phyloP scores from a whole-genome alignment of 352 stramenopile species.

The Globisporangium cederbergense region DNA sequence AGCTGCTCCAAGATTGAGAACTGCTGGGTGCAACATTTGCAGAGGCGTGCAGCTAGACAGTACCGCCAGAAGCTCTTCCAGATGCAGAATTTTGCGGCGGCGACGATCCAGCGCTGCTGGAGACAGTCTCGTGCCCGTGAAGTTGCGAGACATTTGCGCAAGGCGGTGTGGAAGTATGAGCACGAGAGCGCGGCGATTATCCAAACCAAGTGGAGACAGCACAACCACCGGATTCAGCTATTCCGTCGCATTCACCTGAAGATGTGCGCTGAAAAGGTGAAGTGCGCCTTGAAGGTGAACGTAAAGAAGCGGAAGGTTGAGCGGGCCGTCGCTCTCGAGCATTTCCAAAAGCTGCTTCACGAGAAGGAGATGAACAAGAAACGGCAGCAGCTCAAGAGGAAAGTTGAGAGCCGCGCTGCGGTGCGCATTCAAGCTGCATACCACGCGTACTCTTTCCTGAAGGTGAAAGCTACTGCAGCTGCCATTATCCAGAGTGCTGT shows the following conservation, averaged over 20 bases:
- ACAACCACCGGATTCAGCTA: background rate
- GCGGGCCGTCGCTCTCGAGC: slow-evolving; percentile 27
- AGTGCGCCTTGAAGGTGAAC: slow-evolving; percentile 19
- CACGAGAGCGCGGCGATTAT: slow-evolving; percentile 10
- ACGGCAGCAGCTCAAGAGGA: slow-evolving; percentile 19
- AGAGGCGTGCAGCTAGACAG: slow-evolving; percentile 28
- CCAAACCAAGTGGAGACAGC: slow-evolving; percentile 14
- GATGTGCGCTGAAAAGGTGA: slow-evolving; percentile 15
- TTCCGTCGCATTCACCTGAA: slow-evolving; percentile 9
- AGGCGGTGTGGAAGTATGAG: slow-evolving; percentile 10
- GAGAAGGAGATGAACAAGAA: slow-evolving; percentile 26
- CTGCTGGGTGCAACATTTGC: slow-evolving; percentile 35
- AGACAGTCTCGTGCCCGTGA: background rate
- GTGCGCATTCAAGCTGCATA: slow-evolving; percentile 16
- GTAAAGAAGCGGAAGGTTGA: slow-evolving; percentile 16
- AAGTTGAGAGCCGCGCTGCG: slow-evolving; percentile 31
- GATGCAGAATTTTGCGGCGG: background rate
- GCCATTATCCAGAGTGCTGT: slow-evolving; percentile 25
- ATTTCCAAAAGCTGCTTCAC: slow-evolving; percentile 33
- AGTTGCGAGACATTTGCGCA: slow-evolving; percentile 5
- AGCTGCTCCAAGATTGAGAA: slow-evolving; percentile 37
- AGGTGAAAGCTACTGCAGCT: background rate
- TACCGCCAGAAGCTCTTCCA: slow-evolving; percentile 27
- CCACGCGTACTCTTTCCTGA: background rate
- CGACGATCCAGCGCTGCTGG: slow-evolving; percentile 14